These are phyloP conservation scores for Stemphylium beticola DNA, from an alignment of 2,329 filamentous ascomycete genomes.

Conservation along the genomic window DNA sequence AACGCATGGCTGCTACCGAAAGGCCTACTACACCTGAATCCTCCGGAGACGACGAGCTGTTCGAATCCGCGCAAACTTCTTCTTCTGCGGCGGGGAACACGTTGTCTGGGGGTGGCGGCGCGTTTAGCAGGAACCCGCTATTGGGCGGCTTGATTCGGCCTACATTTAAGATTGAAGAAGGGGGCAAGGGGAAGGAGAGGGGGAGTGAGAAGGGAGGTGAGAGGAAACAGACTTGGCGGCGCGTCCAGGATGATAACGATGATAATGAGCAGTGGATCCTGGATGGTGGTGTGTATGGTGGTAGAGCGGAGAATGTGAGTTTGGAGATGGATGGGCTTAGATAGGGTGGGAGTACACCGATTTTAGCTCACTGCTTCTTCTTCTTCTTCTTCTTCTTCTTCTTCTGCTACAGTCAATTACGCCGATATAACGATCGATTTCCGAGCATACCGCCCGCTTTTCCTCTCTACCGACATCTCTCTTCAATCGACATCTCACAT, in stretches of 20 bases:
- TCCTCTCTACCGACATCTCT: too few relatives aligned
- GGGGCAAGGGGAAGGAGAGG: constrained; percentile 57
- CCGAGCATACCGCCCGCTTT: too few relatives aligned
- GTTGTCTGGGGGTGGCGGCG: constrained; percentile 54
- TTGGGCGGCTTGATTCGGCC: constrained; percentile 70
- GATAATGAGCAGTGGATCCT: constrained; percentile 62
- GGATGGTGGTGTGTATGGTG: constrained; percentile 58
- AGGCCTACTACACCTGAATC: constrained; percentile 59
- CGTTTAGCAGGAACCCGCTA: constrained; percentile 73
- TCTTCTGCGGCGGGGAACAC: constrained; percentile 35
- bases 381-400: too few relatives aligned
- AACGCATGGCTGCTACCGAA: constrained; percentile 68
- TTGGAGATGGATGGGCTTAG: constrained; percentile 23
- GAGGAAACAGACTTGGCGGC: constrained; percentile 54
- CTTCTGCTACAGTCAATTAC: too few relatives aligned
- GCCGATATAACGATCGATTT: too few relatives aligned
- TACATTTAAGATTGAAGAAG: constrained; percentile 60
- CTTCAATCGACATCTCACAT: too few relatives aligned
- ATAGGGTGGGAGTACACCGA: too few relatives aligned
- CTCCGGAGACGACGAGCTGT: constrained; percentile 61
- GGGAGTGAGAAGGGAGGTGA: constrained; percentile 45
- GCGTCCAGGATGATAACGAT: constrained; percentile 60
- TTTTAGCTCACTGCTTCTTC: too few relatives aligned
- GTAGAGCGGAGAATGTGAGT: constrained; percentile 21
- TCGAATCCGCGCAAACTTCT: constrained; percentile 27